Evolutionary conservation across 192 early-diverging fungal species (phyloP).

Genomic region (Cetraspora pellucida): DNA sequence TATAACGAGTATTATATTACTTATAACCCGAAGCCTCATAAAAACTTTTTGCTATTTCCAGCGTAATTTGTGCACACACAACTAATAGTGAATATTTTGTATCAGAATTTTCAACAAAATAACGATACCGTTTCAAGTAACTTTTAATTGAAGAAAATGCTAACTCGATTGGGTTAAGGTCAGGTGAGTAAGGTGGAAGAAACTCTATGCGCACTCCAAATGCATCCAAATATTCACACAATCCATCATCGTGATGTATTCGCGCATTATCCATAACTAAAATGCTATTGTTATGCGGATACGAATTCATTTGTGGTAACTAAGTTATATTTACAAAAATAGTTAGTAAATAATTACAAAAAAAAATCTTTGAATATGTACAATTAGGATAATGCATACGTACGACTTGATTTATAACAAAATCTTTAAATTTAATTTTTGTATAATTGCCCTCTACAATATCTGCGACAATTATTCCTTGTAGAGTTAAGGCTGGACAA

Average conservation of each 20-base stretch:
- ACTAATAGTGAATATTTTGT: background rate
- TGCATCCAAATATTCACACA: background rate
- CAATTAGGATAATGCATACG: background rate
- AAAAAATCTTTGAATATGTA: background rate
- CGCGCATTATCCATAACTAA: background rate
- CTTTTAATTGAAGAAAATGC: slow-evolving; percentile 17
- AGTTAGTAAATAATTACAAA: background rate
- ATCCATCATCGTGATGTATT: slow-evolving; percentile 9
- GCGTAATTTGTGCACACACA: background rate
- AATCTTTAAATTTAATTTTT: slow-evolving; percentile 15
- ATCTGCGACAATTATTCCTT: slow-evolving; percentile 19
- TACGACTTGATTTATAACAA: slow-evolving; percentile 4
- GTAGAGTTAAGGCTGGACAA: slow-evolving; percentile 1
- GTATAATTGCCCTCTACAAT: slow-evolving; percentile 14
- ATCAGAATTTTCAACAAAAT: background rate
- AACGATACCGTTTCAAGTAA: background rate
- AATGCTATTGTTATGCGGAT: background rate
- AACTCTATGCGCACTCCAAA: background rate
- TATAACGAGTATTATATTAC: no score
- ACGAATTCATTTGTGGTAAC: background rate
- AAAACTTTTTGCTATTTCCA: background rate
- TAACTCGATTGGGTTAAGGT: slow-evolving; percentile 8
- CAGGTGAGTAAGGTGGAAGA: slow-evolving; percentile 18
- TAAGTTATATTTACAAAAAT: background rate
- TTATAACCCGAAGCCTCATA: background rate